Evolutionary conservation across 129 eudicot genomes (phyloP), one percentile per base, ranked within the genome.

Genomic region (Kitagawia praeruptora): DNA sequence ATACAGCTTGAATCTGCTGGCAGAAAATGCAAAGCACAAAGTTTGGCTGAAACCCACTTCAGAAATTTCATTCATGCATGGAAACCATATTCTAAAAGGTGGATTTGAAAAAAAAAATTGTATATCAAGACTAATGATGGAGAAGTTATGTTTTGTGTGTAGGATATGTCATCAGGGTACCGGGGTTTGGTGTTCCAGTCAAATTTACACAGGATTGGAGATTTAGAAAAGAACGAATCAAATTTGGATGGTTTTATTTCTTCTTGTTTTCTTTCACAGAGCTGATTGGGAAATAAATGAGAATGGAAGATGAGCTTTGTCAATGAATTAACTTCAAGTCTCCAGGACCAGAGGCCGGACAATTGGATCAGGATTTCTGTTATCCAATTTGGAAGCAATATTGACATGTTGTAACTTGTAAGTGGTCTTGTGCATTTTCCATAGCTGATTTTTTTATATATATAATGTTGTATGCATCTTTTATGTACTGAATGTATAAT

Each of bases 11-110:
- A 85, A 85, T 38, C 16, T 91, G n/a, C 42, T 94, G n/a, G 96
- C 98, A 1, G 87, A 91, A 4, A 85, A 91, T 64, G 88, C 98
- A 0, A 94, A 91, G 81, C 97, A 91, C 61, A 94, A 94, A 78
- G 97, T 94, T 1, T 95, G 98, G 98, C 88, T 95, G 7, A 92
- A 95, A 83, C 98, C 97, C 77, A 90, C 92, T 5, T 83, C 92
- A 0, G 97, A 95, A 76, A 90, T 92, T 97, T 86, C 91, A 8
- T 92, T 95, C 25, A 78, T 95, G 85, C 90, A 95, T 15, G 97
- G 98, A 14, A 95, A 95, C 76, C 86, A 90, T 78, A 92, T 95
- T 12, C 79, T 92, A 85, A 95, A 95, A n/a, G n/a, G n/a, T n/a
- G n/a, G n/a, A n/a, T n/a, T n/a, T n/a, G n/a, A 34, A 97, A 75